Evolutionary conservation across 1,139 yeast genomes (phyloP), one percentile per base, ranked within the genome.

Genomic region (Fermentozyma sake): DNA sequence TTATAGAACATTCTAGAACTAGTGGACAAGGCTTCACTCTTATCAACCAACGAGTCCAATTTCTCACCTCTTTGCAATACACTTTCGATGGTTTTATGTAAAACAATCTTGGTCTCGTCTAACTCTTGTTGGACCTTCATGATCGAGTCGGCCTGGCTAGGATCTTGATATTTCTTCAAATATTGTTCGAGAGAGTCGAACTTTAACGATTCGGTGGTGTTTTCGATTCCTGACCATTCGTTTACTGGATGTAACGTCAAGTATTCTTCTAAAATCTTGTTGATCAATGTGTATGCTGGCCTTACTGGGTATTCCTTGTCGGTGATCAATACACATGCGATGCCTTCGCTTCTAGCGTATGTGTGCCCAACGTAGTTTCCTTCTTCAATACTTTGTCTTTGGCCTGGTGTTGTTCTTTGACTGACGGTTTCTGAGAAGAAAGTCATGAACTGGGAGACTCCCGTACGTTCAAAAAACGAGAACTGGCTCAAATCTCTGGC

Each of bases 41-140:
- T 91, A 54, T 89, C 96, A 22, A 91, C 98, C 49, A 91, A 69
- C 28, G 93, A 74, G 52, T 91, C 98, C 50, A 91, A 72, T 52
- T 87, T 87, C 60, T 91, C 99, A 25, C 98, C 98, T 55, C 99
- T 79, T 54, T 86, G 95, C 48, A 91, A 71, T 12, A 93, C 96
- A 38, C 83, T 74, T 57, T 93, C 97, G 45, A 91, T 91, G 25
- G 97, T 87, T 65, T 91, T 87, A 61, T 91, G 97, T 49, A 91
- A 68, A 22, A 89, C 96, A 46, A 89, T 86, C 69, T 91, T 93
- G 23, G 98, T 91, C 53, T 93, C 98, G 58, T 93, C 98, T 47
- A 91, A 73, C 58, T 91, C 98, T 52, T 87, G 95, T 64, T 93
- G 98, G 19, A 91, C 98, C 58, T 82, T 84, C 95, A 91, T 81